These are phyloP conservation scores for Pythium pyrilobum DNA, from an alignment of 352 stramenopile species.

Conservation along the genomic window DNA sequence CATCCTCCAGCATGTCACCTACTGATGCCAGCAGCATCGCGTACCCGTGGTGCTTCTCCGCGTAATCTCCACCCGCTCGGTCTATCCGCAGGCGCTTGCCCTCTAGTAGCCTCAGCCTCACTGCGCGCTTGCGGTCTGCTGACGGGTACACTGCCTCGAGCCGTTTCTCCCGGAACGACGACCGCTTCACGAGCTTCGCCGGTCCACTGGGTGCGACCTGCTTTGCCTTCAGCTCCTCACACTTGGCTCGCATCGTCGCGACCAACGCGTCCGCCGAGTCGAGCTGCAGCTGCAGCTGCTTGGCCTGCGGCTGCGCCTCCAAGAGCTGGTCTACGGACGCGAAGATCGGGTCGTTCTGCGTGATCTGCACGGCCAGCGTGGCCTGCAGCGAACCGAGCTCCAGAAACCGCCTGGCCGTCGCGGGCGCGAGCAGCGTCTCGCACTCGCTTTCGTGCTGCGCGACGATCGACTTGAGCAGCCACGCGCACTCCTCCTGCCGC, in stretches of 20 bases:
- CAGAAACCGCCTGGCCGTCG: slow-evolving; percentile 14
- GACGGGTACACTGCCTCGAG: slow-evolving; percentile 7
- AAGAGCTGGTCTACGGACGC: slow-evolving; percentile 14
- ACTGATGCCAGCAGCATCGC: background rate
- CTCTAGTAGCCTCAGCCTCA: slow-evolving; percentile 11
- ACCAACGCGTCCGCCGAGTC: slow-evolving; percentile 7
- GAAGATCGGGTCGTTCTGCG: slow-evolving; percentile 21
- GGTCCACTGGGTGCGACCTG: background rate
- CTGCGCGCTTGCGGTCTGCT: slow-evolving; percentile 6
- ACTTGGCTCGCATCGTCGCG: background rate
- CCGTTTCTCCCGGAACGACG: slow-evolving; percentile 12
- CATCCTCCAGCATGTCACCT: background rate
- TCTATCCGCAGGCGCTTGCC: slow-evolving; percentile 3
- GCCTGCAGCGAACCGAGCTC: slow-evolving; percentile 20
- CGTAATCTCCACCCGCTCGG: background rate
- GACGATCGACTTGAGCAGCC: slow-evolving; percentile 19
- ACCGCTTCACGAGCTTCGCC: slow-evolving; percentile 10
- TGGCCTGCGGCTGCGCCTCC: slow-evolving; percentile 6
- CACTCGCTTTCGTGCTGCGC: slow-evolving; percentile 16
- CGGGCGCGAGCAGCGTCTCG: slow-evolving; percentile 5
- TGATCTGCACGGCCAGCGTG: slow-evolving; percentile 17
- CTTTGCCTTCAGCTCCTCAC: slow-evolving; percentile 6
- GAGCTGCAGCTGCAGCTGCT: slow-evolving; percentile 20
- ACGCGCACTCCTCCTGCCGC: slow-evolving; percentile 20
- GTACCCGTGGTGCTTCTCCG: slow-evolving; percentile 3